Evolutionary conservation across 257 asterid species (phyloP), one percentile per base, ranked within the genome.

Genomic region (Hygrophila difformis): DNA sequence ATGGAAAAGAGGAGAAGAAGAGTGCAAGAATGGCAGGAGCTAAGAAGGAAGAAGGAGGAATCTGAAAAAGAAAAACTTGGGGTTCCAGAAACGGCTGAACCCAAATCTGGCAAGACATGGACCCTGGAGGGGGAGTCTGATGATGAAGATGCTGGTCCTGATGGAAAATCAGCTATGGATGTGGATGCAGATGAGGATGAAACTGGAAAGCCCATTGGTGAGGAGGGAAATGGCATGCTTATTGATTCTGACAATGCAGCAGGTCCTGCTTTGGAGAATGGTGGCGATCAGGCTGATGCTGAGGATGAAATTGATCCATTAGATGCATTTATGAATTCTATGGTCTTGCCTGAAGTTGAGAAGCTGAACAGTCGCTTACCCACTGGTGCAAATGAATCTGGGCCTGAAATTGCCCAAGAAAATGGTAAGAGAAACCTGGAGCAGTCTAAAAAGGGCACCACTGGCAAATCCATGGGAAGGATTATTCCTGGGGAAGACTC

Each of bases 11-110:
- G 94, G 66, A 78, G 94, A 21, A 79, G 84, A 67, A 73, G 94
- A 68, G 97, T 83, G 52, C 94, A 83, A 63, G 97, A 87, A 70
- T 87, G 94, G 97, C 97, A 87, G 49, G 93, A 82, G 64, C 47
- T 69, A 48, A 77, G 67, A 66, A 73, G 91, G 57, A 77, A 70
- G 71, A 75, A 62, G 56, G 91, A 81, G 69, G 84, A 82, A 44
- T 65, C 80, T 15, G 93, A 87, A 67, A 75, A 71, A 62, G 93
- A 79, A 51, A 56, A 70, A 38, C 80, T 57, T 47, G 96, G 87
- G 56, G 81, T 66, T 44, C 62, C 69, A 20, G 70, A 20, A 29
- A 61, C 56, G 60, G 50, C 62, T 21, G 84, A 76, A 63, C 68
- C 58, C 24, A 75, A 70, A 53, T 72, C 87, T 47, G 94, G 96